Conservation (phyloP, 768 basidiomycete genomes). For the Lentinula sp. region DNA sequence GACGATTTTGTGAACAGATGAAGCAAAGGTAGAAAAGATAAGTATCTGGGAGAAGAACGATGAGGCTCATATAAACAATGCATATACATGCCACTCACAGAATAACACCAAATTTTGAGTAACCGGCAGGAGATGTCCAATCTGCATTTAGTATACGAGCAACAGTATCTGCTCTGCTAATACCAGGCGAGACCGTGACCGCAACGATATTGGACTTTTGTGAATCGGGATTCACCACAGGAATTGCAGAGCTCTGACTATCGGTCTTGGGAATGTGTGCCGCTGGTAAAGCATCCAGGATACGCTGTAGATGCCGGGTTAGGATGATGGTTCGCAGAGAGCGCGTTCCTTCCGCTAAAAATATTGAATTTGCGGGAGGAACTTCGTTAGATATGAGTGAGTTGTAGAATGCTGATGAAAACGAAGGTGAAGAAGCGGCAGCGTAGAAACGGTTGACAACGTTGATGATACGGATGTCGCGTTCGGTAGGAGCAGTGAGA, state of each 20-base stretch:
- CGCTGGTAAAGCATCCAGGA: slow-evolving; percentile 76
- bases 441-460: slow-evolving; percentile 89
- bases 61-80: not conserved
- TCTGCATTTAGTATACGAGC: slow-evolving; percentile 48
- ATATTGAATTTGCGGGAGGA: slow-evolving; percentile 22
- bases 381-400: slow-evolving; percentile 11
- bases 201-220: slow-evolving; percentile 74
- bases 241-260: slow-evolving; percentile 24
- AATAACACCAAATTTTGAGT: slow-evolving; percentile 36
- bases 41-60: slow-evolving; percentile 39
- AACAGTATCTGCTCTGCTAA: slow-evolving; percentile 66
- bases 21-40: slow-evolving; percentile 60
- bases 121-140: slow-evolving; percentile 26
- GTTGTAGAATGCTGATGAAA: slow-evolving; percentile 19
- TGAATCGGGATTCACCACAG: slow-evolving; percentile 34
- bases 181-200: slow-evolving; percentile 68
- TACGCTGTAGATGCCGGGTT: slow-evolving; percentile 76
- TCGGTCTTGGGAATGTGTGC: slow-evolving; percentile 45
- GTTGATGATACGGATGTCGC: slow-evolving; percentile 86
- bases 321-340: slow-evolving; percentile 58
- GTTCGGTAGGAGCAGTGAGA: slow-evolving; percentile 78
- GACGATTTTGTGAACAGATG: slow-evolving; percentile 68
- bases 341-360: slow-evolving; percentile 59
- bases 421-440: slow-evolving; percentile 52
- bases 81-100: slow-evolving; percentile 35